Base-by-base conservation (phyloP, 352 stramenopile species). In the Pythium aristosporum region DNA sequence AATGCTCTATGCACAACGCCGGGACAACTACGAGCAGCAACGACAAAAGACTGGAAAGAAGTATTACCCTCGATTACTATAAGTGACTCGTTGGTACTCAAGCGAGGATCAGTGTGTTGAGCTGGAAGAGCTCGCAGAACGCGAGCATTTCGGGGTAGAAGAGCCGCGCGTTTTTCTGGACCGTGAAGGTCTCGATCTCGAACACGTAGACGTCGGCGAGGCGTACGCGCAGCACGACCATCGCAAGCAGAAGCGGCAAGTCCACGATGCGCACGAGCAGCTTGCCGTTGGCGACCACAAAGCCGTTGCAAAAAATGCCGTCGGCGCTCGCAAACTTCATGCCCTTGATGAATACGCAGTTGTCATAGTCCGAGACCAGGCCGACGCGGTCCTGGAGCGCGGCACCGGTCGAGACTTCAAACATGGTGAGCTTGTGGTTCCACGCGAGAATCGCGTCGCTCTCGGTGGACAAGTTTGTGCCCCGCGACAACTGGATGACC, bases 61-160 rank as follows among this genome's bases (percentile, higher is more conserved):
- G 5, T 5, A 44, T 18, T 21, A n/a, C 13, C 39, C 34, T 55
- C 28, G 15, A 18, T 47, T 16, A 9, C 4, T 28, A 30, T 30
- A 5, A 44, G 51, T 47, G 48, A 54, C 39, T 54, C 6, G 23
- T 41, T 5, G 18, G 4, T 28, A 5, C 20, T 49, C 20, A 63
- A 28, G 59, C 39, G 5, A 66, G 51, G 13, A 66, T 58, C 49
- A 60, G 59, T 6, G 50, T 66, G 25, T 73, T 70, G 20, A 79
- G 63, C 23, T 73, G 57, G 13, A 52, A 42, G 2, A 82, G 62
- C 47, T 77, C 74, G 1, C 30, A 25, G 39, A 74, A 62, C 10
- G 61, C 47, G 32, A 82, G 57, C 20, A 65, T 79, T 11, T 72
- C 36, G n/a, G 74, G 74, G 39, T 82, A 82, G 18, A 81, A 61